phyloP scores from a whole-genome alignment of 805 yeast species.

The Nakazawaea populi region DNA sequence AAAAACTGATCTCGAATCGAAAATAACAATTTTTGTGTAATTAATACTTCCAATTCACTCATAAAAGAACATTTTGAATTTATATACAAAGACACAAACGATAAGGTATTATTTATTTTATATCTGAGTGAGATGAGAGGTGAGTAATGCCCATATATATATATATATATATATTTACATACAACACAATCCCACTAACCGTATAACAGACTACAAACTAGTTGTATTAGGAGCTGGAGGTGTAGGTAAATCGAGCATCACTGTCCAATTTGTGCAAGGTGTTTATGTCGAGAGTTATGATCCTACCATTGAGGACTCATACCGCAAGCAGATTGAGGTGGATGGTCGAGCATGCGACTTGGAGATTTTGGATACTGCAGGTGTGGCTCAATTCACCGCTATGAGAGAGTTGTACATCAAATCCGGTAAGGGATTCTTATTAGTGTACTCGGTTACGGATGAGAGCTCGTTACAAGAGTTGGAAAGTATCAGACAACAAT shows the following conservation, averaged over 20 bases:
- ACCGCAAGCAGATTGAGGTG: slow-evolving; percentile 79
- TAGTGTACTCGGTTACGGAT: slow-evolving; percentile 56
- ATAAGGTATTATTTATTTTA: too few relatives aligned
- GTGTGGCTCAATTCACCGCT: slow-evolving; percentile 86
- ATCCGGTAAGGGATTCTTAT: slow-evolving; percentile 70
- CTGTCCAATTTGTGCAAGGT: slow-evolving; percentile 89
- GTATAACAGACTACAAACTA: slow-evolving; percentile 63
- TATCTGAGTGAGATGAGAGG: neutral
- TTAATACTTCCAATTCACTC: too few relatives aligned
- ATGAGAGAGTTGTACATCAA: slow-evolving; percentile 88
- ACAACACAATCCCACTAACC: too few relatives aligned
- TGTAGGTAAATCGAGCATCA: slow-evolving; percentile 91
- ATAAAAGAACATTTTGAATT: too few relatives aligned
- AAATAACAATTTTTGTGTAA: too few relatives aligned
- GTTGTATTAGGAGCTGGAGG: slow-evolving; percentile 97
- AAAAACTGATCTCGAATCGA: too few relatives aligned
- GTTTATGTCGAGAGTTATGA: slow-evolving; percentile 88
- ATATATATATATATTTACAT: too few relatives aligned
- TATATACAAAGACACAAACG: too few relatives aligned
- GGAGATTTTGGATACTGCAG: slow-evolving; percentile 68
- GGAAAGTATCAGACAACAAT: slow-evolving; percentile 75
- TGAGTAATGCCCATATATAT: neutral
- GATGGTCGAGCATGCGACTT: slow-evolving; percentile 84
- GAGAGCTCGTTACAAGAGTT: slow-evolving; percentile 69
- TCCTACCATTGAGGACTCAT: slow-evolving; percentile 96